A percentile compares a stretch with the other conserved stretches of the same genome.
Conservation (phyloP, 768 basidiomycete species). For the Tulasnella calospora region DNA sequence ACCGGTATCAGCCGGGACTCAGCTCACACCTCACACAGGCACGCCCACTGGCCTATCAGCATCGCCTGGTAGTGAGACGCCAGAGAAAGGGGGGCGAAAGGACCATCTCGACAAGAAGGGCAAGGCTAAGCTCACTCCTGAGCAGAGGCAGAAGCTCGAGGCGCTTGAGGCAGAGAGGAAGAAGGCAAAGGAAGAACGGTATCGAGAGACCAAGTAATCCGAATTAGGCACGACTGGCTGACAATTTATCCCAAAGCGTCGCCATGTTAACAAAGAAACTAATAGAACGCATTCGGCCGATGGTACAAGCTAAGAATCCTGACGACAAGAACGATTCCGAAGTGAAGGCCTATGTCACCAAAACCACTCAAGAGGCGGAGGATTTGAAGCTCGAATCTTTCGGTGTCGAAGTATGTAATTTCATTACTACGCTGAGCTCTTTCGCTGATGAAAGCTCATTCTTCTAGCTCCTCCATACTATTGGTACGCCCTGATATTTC, state of each 20-base stretch:
- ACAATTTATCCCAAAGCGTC: conserved; percentile 4
- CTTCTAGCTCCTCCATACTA: conserved; percentile 76
- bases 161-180: conserved; percentile 77
- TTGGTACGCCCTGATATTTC: conserved; percentile 40
- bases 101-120: conserved; percentile 39
- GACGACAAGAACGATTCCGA: conserved; percentile 78
- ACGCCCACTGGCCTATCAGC: conserved; percentile 17
- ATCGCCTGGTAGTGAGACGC: conserved; percentile 31
- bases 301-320: conserved; percentile 83
- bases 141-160: conserved; percentile 79
- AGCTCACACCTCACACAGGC: conserved; percentile 27
- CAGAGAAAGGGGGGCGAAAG: conserved; percentile 33
- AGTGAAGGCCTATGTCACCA: conserved; percentile 68
- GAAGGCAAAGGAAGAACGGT: conserved; percentile 70
- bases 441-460: neutral
- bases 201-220: neutral
- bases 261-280: conserved; percentile 65
- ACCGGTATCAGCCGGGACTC: conserved; percentile 30
- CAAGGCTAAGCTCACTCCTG: conserved; percentile 56
- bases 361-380: conserved; percentile 78
- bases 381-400: conserved; percentile 97
- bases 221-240: neutral
- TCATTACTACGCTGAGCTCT: conserved; percentile 16
- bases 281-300: conserved; percentile 77
- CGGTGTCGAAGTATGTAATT: conserved; percentile 73